Base-by-base conservation (phyloP, 305 asterid genomes). In the Lippia alba region DNA sequence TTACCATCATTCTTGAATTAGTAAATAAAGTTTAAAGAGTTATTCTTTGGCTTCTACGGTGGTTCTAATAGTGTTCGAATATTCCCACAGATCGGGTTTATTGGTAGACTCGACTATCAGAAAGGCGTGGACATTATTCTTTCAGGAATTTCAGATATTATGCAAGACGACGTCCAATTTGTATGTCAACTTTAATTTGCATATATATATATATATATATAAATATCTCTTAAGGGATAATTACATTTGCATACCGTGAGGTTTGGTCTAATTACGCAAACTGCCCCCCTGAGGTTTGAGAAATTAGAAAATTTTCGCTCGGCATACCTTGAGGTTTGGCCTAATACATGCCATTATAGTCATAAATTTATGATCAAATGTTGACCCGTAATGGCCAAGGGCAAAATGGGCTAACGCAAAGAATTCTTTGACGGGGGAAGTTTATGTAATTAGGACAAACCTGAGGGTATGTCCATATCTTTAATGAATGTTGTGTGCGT, bases 61-160 rank as follows among this genome's bases (percentile, higher is more conserved):
- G 20, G 17, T 62, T 67, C 41, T 75, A 62, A 56, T 53, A 54
- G 9, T 0, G 41, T 69, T 73, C 32, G 16, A 44, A 69, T 64
- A 4, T 32, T 15, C 68, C 51, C 69, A 16, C 82, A 94, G 99
- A 90, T 94, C 75, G 97, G 99, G 56, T 94, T 94, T 84, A 87
- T 94, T 32, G 99, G 99, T 76, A 86, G 99, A 76, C 84, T 94
- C 48, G 99, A 94, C 80, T 94, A 56, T 81, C 99, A 94, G 83
- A 94, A 94, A 85, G 99, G 99, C 36, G 85, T 94, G 12, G 99
- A 94, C 82, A 82, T 94, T 66, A 83, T 91, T 75, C 95, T 94
- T 60, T 83, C 97, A 32, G 91, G 94, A 51, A 69, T 80, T 48
- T 97, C 97, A 15, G 94, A 94, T 74, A 94, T 94, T 12, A 8